Percentiles rank a stretch among this genome's conserved stretches.
These are phyloP conservation scores for Exophiala alcalophila DNA, from an alignment of 2,329 filamentous ascomycete genomes.

Conservation along the genomic window DNA sequence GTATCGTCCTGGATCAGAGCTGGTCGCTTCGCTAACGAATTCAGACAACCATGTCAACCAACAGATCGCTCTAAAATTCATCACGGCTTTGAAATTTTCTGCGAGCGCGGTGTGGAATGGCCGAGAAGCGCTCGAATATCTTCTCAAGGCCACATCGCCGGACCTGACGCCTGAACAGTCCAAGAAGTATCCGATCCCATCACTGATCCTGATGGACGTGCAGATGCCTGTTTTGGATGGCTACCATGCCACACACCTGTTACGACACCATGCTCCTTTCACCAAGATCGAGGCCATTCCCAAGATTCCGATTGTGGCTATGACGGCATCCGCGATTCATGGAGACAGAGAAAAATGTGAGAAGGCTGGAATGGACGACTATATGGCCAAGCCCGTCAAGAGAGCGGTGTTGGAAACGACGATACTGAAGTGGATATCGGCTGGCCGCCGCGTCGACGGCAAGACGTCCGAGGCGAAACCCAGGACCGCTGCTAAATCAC, in stretches of 20 bases:
- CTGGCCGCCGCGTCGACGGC: conserved; percentile 3
- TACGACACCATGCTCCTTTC: conserved; percentile 67
- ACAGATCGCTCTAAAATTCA: conserved; percentile 72
- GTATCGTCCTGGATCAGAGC: not conserved
- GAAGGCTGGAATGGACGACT: conserved; percentile 73
- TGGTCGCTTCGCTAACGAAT: not conserved
- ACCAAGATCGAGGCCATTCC: conserved; percentile 53
- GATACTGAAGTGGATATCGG: conserved; percentile 64
- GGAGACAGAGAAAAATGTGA: conserved; percentile 73
- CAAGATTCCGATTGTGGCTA: conserved; percentile 72
- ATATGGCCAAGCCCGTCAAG: conserved; percentile 70
- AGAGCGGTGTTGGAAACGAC: conserved; percentile 66
- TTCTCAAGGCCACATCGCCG: conserved; percentile 49
- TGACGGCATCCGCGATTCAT: conserved; percentile 76
- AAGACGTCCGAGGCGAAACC: not conserved
- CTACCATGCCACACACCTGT: conserved; percentile 70
- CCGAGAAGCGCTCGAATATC: conserved; percentile 72
- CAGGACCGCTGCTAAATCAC: conserved; percentile 5
- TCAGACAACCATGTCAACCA: conserved; percentile 71
- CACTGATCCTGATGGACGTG: conserved; percentile 76
- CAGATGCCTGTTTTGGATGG: conserved; percentile 76
- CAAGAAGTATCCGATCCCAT: conserved; percentile 55
- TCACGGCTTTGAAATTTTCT: conserved; percentile 68
- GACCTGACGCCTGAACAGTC: conserved; percentile 38
- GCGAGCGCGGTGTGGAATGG: conserved; percentile 74